These are phyloP conservation scores for Kluyveromyces marxianus DNA, from an alignment of 1,139 yeast genomes.

Conservation along the genomic window DNA sequence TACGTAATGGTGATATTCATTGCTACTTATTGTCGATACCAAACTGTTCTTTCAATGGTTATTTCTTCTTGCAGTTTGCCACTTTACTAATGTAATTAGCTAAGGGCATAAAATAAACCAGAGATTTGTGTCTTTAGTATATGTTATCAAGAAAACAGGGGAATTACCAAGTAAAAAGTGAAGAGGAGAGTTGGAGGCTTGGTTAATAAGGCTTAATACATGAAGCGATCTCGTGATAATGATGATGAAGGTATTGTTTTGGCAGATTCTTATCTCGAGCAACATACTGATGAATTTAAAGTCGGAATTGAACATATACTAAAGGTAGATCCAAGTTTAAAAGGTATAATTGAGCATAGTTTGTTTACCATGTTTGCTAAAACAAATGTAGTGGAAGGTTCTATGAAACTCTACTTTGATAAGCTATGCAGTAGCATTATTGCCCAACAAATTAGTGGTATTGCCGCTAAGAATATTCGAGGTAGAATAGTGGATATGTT, in stretches of 20 bases:
- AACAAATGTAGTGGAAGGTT: slow-evolving; percentile 12
- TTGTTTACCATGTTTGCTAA: slow-evolving; percentile 24
- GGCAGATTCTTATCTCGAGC: slow-evolving; percentile 36
- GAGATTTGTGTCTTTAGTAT: not conserved
- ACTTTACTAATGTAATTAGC: not conserved
- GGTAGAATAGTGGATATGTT: slow-evolving; percentile 40
- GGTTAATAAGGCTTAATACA: not conserved
- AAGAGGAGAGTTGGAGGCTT: no score
- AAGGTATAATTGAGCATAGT: slow-evolving; percentile 24
- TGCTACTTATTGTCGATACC: not conserved
- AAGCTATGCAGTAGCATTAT: slow-evolving; percentile 47
- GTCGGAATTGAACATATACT: slow-evolving; percentile 38
- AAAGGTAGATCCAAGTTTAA: slow-evolving; percentile 39
- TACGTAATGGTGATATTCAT: slow-evolving; percentile 28
- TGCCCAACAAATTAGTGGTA: slow-evolving; percentile 80
- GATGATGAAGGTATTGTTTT: slow-evolving; percentile 16
- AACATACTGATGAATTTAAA: slow-evolving; percentile 41
- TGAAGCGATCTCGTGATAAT: slow-evolving; percentile 7
- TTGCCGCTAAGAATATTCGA: slow-evolving; percentile 66
- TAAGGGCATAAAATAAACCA: no score
- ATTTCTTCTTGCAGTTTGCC: not conserved
- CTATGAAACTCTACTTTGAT: slow-evolving; percentile 33
- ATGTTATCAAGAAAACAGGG: not conserved
- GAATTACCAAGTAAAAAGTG: not conserved
- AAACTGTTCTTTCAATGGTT: not conserved